Evolutionary conservation across 805 yeast species (phyloP), one percentile per base, ranked within the genome.

Genomic region (Helenozyma baotianmanensis): DNA sequence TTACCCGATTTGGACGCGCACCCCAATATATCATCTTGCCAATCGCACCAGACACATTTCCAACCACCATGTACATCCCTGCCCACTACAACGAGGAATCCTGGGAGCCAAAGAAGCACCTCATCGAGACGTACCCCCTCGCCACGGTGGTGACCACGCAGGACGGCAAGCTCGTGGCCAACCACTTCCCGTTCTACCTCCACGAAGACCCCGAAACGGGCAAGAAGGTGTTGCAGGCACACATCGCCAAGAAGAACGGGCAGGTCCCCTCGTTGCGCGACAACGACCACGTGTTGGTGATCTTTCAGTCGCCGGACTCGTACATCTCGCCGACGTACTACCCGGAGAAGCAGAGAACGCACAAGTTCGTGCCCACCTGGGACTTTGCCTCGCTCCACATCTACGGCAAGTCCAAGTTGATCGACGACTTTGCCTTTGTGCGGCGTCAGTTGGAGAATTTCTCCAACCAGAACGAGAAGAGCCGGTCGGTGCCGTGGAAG

Each of bases 331-430:
- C 86, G 2, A 52, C 67, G 11, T 79, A 78, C 69, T 80, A 80
- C 47, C 72, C 76, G 6, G 62, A 68, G 14, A 78, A 79, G 56
- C 56, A 65, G 29, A 64, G 63, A 29, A 73, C 80, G 21, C 80
- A 76, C 40, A 78, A 76, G 48, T 67, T 64, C 25, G 85, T 78
- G n/a, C 83, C 85, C 12, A 79, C 85, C 1, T 80, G 84, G 84
- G 79, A 75, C 50, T 78, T 70, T 54, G 76, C 73, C 2, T 56
- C 73, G 4, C 77, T 72, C 21, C 83, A 80, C 47, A 60, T 71
- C 26, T 60, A 70, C 36, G 85, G 85, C 3, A 66, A 52, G 18
- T 67, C 80, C 8, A 58, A 39, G 16, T 49, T 74, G 11, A 51
- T 64, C 14, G 76, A 71, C 32, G 71, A 69, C 31, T 48, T 53